Evolutionary conservation across 495 filamentous ascomycete species (phyloP).

Genomic region (Podospora sp.): DNA sequence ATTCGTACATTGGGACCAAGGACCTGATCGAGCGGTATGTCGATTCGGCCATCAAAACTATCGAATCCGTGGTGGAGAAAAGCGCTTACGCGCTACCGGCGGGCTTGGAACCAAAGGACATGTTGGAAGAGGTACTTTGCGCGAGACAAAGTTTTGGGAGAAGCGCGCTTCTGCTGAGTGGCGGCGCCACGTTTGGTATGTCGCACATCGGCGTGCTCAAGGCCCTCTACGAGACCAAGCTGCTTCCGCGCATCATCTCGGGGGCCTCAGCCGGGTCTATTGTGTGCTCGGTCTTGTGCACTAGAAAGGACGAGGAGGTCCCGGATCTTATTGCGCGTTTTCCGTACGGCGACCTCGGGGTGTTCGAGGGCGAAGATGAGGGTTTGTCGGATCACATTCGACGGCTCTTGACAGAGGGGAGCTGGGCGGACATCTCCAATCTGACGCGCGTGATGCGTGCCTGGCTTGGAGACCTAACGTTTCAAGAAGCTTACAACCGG

Average conservation of each 20-base stretch:
- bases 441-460: conserved; percentile 77
- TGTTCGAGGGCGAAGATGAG: conserved; percentile 77
- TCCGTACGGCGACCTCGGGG: conserved; percentile 77
- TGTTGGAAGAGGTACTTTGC: conserved; percentile 64
- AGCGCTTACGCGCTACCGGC: conserved; percentile 54
- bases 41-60: conserved; percentile 70
- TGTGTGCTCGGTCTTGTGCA: conserved; percentile 83
- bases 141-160: conserved; percentile 86
- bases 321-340: conserved; percentile 71
- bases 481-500: conserved; percentile 93
- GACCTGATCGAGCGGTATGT: conserved; percentile 84
- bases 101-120: conserved; percentile 62
- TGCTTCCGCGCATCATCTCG: conserved; percentile 90
- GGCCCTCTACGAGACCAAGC: conserved; percentile 69
- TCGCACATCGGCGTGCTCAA: conserved; percentile 95
- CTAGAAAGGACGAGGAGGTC: conserved; percentile 81
- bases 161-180: conserved; percentile 83
- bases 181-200: conserved; percentile 95
- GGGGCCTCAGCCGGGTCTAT: conserved; percentile 95
- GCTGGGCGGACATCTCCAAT: conserved; percentile 80
- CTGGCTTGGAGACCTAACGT: conserved; percentile 85
- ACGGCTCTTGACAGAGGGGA: conserved; percentile 77
- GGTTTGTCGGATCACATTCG: conserved; percentile 68
- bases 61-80: conserved; percentile 68
- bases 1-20: conserved; percentile 87